A percentile compares a stretch with the other conserved stretches of the same genome.
These are phyloP conservation scores for Westerdykella sp. DNA, from an alignment of 2,329 filamentous ascomycete genomes.

Conservation along the genomic window DNA sequence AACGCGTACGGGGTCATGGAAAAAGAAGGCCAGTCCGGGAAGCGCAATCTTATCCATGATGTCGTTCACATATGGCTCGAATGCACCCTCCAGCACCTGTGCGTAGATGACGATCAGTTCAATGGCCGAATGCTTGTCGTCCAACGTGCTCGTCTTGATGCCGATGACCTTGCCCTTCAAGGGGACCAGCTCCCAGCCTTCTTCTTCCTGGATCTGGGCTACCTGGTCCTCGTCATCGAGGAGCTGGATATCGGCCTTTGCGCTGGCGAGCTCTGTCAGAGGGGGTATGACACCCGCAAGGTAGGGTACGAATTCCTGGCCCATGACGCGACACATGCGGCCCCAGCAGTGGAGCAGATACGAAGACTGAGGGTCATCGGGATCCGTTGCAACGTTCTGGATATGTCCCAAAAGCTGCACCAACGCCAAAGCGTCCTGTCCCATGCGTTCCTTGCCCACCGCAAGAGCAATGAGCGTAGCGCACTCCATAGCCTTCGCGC, in stretches of 20 bases:
- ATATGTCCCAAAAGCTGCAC: conserved; percentile 84
- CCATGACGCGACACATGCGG: conserved; percentile 93
- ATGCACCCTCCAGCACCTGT: conserved; percentile 85
- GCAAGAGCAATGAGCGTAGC: conserved; percentile 92
- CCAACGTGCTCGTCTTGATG: conserved; percentile 92
- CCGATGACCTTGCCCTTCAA: conserved; percentile 97
- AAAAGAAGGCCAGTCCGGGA: conserved; percentile 93
- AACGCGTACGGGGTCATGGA: conserved; percentile 94
- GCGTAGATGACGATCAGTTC: conserved; percentile 96
- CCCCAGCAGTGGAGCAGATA: conserved; percentile 99
- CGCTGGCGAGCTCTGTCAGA: conserved; percentile 79
- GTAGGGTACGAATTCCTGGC: conserved; percentile 85
- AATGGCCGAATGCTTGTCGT: conserved; percentile 99
- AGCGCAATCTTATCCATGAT: conserved; percentile 97
- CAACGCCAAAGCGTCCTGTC: conserved; percentile 75
- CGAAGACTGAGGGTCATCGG: conserved; percentile 92
- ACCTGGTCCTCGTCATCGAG: conserved; percentile 93
- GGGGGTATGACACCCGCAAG: conserved; percentile 91
- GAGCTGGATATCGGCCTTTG: conserved; percentile 95
- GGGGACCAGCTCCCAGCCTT: conserved; percentile 95
- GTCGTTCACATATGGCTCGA: conserved; percentile 83
- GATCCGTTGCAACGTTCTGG: conserved; percentile 71
- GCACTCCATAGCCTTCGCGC: conserved; percentile 98
- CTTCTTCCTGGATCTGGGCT: conserved; percentile 85
- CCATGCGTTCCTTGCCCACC: conserved; percentile 89